Conservation (phyloP, 2,329 filamentous ascomycete genomes). For the Ophiocordyceps unilateralis region DNA sequence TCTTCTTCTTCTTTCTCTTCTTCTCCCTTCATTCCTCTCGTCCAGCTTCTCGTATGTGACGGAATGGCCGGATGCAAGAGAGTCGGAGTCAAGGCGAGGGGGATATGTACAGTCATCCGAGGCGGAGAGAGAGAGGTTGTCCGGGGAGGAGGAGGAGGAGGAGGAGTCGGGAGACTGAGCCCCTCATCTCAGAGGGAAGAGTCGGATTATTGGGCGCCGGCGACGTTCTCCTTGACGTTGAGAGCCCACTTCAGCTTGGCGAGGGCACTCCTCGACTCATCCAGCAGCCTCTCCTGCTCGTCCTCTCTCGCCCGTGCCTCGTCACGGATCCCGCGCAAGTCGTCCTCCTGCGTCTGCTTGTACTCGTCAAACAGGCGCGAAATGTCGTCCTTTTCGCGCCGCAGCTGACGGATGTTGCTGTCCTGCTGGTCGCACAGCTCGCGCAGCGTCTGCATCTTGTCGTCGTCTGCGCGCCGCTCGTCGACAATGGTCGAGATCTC, state of each 20-base stretch:
- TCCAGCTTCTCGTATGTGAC: neutral
- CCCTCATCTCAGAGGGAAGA: neutral
- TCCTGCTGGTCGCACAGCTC: slow-evolving; percentile 60
- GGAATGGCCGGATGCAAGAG: too few relatives aligned
- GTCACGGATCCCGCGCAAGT: slow-evolving; percentile 39
- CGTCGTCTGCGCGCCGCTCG: slow-evolving; percentile 41
- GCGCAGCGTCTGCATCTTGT: slow-evolving; percentile 44
- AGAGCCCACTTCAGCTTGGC: slow-evolving; percentile 59
- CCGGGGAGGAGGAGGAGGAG: too few relatives aligned
- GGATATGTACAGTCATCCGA: too few relatives aligned
- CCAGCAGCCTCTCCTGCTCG: slow-evolving; percentile 41
- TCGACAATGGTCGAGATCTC: slow-evolving; percentile 38
- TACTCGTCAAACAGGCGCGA: slow-evolving; percentile 43
- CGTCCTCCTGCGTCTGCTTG: slow-evolving; percentile 44
- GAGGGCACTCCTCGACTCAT: slow-evolving; percentile 41
- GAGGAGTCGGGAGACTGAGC: neutral
- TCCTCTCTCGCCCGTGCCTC: slow-evolving; percentile 39
- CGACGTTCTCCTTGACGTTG: slow-evolving; percentile 44
- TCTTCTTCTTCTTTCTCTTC: too few relatives aligned
- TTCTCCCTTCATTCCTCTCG: too few relatives aligned
- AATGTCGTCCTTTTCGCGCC: slow-evolving; percentile 45
- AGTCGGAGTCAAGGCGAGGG: too few relatives aligned
- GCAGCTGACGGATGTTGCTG: slow-evolving; percentile 43
- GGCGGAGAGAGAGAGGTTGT: too few relatives aligned
- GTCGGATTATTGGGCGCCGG: slow-evolving; percentile 28